Percentiles rank a stretch among this genome's conserved stretches.
phyloP scores from a whole-genome alignment of 2,329 filamentous ascomycete genomes.

The Fusarium torreyae region DNA sequence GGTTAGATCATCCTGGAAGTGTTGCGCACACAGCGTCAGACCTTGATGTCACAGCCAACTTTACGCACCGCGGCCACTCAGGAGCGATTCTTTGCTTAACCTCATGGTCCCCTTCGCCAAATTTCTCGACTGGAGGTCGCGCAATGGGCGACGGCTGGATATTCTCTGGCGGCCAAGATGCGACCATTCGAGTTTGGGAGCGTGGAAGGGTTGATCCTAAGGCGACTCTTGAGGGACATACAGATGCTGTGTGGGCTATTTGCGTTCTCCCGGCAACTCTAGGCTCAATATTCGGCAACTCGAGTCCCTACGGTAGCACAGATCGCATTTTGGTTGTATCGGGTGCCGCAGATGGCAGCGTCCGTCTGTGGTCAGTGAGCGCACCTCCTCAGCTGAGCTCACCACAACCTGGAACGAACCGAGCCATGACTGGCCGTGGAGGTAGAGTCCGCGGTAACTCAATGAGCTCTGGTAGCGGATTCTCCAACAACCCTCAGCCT shows the following conservation, averaged over 20 bases:
- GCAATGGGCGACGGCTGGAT: conserved; percentile 97
- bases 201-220: conserved; percentile 94
- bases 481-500: conserved; percentile 90
- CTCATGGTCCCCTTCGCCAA: conserved; percentile 88
- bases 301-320: conserved; percentile 80
- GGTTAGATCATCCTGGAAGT: conserved; percentile 72
- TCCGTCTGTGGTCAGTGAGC: conserved; percentile 95
- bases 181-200: conserved; percentile 95
- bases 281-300: conserved; percentile 83
- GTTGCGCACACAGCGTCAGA: conserved; percentile 75
- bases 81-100: conserved; percentile 90
- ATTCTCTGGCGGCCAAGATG: conserved; percentile 96
- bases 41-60: conserved; percentile 92
- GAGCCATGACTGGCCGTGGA: conserved; percentile 71
- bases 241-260: conserved; percentile 95
- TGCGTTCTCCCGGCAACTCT: conserved; percentile 91
- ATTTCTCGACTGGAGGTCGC: conserved; percentile 89
- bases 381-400: conserved; percentile 89
- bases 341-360: conserved; percentile 89
- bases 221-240: conserved; percentile 93
- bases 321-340: conserved; percentile 93
- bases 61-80: conserved; percentile 94
- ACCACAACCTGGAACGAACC: conserved; percentile 76
- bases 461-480: conserved; percentile 93
- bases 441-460: conserved; percentile 90